Base-by-base conservation (phyloP, 2,329 filamentous ascomycete species). In the Cladosporium sp. region DNA sequence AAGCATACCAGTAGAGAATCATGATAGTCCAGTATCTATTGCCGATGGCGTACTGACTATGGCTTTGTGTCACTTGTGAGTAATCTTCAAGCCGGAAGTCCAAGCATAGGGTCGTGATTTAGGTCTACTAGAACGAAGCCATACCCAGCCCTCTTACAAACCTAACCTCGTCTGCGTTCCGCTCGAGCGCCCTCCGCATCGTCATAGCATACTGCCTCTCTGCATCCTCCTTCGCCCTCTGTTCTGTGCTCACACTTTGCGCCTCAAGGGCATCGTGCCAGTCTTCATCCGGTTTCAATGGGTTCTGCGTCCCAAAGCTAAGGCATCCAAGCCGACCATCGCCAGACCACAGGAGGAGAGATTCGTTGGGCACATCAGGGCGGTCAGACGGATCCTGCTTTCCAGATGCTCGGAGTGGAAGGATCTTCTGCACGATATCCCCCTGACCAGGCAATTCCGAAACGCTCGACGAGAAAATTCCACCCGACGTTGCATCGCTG, bases 341-440 rank as follows among this genome's bases (percentile, higher is more conserved):
- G 15, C 89, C 91, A 0, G 90, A 95, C 90, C 90, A 95, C 40
- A 95, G 75, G 3, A 95, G 67, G 11, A 96, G 68, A 59, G 89
- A 83, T 33, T 67, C 61, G 42, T 58, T 68, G 38, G 47, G 47
- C n/a, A 59, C 47, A 13, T 69, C 67, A 0, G 64, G 53, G 0
- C 57, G 58, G 1, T 53, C 54, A 18, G 16, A 32, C 20, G 30
- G 4, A 19, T 13, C n/a, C 18, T 8, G n/a, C 2, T 25, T 13
- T 4, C n/a, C 18, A 16, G 11, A 13, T 11, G 30, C 43, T 13
- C 38, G 27, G 3, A 73, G 72, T 2, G 87, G 84, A 2, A 92
- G 59, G 38, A 95, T 80, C 64, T 94, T 94, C 57, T 89, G 80
- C 4, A 85, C 88, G 52, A 93, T 84, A 57, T 93, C 89, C 47